phyloP scores from a whole-genome alignment of 768 basidiomycete species.

The Mycena polygramma region DNA sequence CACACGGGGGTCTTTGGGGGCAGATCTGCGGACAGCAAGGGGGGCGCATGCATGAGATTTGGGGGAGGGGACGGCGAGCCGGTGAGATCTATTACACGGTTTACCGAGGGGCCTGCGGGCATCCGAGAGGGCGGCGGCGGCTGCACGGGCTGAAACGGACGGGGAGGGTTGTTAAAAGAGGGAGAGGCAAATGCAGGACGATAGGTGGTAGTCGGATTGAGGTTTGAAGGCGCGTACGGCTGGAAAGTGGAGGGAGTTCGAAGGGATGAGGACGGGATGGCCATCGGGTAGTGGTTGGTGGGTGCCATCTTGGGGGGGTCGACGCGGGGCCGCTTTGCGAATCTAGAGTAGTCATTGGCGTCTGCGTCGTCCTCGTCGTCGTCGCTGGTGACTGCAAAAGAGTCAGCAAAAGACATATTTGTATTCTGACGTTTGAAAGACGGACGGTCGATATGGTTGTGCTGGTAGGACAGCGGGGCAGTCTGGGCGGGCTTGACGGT shows the following conservation, averaged over 20 bases:
- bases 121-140: slow-evolving; percentile 40
- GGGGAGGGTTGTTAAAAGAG: slow-evolving; percentile 20
- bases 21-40: slow-evolving; percentile 66
- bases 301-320: slow-evolving; percentile 42
- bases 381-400: slow-evolving; percentile 50
- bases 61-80: slow-evolving; percentile 66
- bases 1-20: slow-evolving; percentile 89
- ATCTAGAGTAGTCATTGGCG: slow-evolving; percentile 47
- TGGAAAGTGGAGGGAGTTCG: slow-evolving; percentile 38
- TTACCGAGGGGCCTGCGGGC: slow-evolving; percentile 45
- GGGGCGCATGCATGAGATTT: slow-evolving; percentile 43
- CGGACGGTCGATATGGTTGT: slow-evolving; percentile 56
- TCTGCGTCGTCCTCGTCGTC: slow-evolving; percentile 68
- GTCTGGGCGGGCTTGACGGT: slow-evolving; percentile 44
- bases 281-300: slow-evolving; percentile 37
- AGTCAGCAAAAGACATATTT: neutral
- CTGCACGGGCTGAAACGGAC: slow-evolving; percentile 32
- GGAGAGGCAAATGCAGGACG: slow-evolving; percentile 36
- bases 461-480: slow-evolving; percentile 50
- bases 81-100: slow-evolving; percentile 83
- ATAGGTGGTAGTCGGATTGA: slow-evolving; percentile 35
- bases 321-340: slow-evolving; percentile 59
- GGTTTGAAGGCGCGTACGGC: slow-evolving; percentile 41
- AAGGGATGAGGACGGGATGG: slow-evolving; percentile 33
- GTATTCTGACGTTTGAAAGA: slow-evolving; percentile 51